Evolutionary conservation across 306 rosid species (phyloP), one percentile per base, ranked within the genome.

Genomic region (Quercus dentata): DNA sequence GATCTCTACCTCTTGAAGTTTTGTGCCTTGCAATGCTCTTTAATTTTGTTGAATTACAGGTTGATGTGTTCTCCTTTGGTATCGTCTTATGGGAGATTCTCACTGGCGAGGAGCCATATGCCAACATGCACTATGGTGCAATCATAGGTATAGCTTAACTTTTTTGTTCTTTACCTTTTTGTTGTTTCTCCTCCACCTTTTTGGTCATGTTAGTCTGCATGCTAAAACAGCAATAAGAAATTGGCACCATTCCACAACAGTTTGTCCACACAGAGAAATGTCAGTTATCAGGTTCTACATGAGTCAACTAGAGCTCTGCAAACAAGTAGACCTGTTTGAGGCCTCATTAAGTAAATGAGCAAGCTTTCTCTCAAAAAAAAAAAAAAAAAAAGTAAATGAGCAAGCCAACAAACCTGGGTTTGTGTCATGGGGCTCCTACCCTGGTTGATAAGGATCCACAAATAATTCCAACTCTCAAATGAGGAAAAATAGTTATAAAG

Each of bases 111-210:
- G 99, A 94, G 84, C 99, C 97, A 21, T 92, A 94, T 69, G 97
- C 97, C 73, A 90, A 94, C 87, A 94, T 94, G 99, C 99, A 94
- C 83, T 94, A 90, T 61, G 99, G 97, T 75, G 99, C 97, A 41
- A 94, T 94, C 52, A 94, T 94, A 85, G 97, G 97, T 92, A 27
- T 35, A 59, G 61, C 71, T 58, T 72, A 31, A 63, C 83, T 65
- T 78, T 56, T 65, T 49, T 64, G 49, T 54, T 70, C 64, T 28
- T 52, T 56, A 56, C 30, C 33, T 27, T 73, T 57, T 73, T 74
- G 31, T 84, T 73, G 65, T 31, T 56, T 11, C 9, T 23, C 23
- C n/a, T 58, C 27, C 14, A 59, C 33, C 18, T 19, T 49, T 35
- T 35, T 31, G 72, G 18, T 35, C 51, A 19, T 35, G 49, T 33